Evolutionary conservation across 192 early-diverging fungal genomes (phyloP).

Genomic region (Linnemannia elongata): DNA sequence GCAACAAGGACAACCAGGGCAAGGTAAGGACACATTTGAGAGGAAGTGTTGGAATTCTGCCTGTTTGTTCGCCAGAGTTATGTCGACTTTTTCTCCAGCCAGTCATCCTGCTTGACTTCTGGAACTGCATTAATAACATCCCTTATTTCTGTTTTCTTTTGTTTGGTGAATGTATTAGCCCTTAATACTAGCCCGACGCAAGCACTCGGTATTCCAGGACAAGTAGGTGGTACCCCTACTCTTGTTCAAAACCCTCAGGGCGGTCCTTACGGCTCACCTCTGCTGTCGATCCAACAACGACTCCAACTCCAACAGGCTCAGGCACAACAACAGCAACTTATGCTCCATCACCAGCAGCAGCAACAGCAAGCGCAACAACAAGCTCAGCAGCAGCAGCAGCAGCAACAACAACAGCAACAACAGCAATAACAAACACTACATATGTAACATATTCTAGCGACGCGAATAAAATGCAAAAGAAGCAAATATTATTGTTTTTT

Average conservation of each 20-base stretch:
- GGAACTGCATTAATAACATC: too few species aligned
- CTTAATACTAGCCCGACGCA: conserved; percentile 35
- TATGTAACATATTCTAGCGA: neutral
- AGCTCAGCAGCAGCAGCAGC: conserved; percentile 39
- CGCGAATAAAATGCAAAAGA: neutral
- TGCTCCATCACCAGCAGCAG: conserved; percentile 29
- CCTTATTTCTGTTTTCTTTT: neutral
- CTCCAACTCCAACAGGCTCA: conserved; percentile 29
- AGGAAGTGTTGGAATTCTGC: neutral
- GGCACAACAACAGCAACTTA: conserved; percentile 17
- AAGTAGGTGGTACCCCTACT: conserved; percentile 14
- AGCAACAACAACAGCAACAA: conserved; percentile 23
- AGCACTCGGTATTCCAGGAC: conserved; percentile 27
- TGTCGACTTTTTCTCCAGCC: neutral
- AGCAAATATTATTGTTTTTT: neutral
- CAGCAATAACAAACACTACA: neutral
- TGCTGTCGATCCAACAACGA: conserved; percentile 28
- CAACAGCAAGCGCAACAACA: conserved; percentile 42
- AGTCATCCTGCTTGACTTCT: neutral
- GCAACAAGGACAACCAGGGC: conserved; percentile 30
- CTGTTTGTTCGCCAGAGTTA: neutral
- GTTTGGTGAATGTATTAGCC: neutral
- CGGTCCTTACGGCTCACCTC: conserved; percentile 20
- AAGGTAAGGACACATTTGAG: conserved; percentile 8
- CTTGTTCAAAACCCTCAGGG: conserved; percentile 25